Conservation (phyloP, 371 early-diverging fungal species). For the Thermomucor indicae-seudaticae region DNA sequence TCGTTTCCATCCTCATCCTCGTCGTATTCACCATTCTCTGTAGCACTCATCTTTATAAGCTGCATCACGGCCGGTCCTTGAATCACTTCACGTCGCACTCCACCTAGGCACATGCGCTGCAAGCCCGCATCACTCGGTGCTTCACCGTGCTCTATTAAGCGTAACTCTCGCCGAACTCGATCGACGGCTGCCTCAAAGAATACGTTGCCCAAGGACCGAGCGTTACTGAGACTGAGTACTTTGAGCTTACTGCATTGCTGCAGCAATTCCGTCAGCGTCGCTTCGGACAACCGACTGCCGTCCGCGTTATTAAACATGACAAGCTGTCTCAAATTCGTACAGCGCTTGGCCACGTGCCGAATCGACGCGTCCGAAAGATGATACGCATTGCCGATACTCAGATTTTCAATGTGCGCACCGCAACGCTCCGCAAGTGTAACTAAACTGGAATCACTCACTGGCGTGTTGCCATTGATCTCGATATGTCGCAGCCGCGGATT, state of each 20-base stretch:
- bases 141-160: constrained; percentile 3
- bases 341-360: constrained; percentile 23
- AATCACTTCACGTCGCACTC: constrained; percentile 26
- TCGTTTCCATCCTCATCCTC: constrained; percentile 14
- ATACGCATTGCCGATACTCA: constrained; percentile 38
- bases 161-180: constrained; percentile 29
- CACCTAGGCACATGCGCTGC: constrained; percentile 35
- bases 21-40: constrained; percentile 13
- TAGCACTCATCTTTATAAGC: constrained; percentile 31
- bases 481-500: constrained; percentile 35
- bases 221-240: constrained; percentile 37
- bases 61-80: constrained; percentile 14
- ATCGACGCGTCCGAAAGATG: constrained; percentile 35
- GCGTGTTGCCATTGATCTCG: constrained; percentile 38
- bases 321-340: constrained; percentile 24
- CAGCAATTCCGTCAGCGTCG: constrained; percentile 27
- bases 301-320: constrained; percentile 37
- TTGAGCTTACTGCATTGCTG: constrained; percentile 22
- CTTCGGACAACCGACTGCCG: constrained; percentile 28
- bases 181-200: constrained; percentile 32
- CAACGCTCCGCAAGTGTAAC: constrained; percentile 34
- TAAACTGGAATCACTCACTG: constrained; percentile 35
- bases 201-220: constrained; percentile 25
- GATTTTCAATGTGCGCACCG: constrained; percentile 24
- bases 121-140: constrained; percentile 10